Evolutionary conservation across 176 grass and related monocot genomes (phyloP).

Genomic region (Chrysopogon serrulatus): DNA sequence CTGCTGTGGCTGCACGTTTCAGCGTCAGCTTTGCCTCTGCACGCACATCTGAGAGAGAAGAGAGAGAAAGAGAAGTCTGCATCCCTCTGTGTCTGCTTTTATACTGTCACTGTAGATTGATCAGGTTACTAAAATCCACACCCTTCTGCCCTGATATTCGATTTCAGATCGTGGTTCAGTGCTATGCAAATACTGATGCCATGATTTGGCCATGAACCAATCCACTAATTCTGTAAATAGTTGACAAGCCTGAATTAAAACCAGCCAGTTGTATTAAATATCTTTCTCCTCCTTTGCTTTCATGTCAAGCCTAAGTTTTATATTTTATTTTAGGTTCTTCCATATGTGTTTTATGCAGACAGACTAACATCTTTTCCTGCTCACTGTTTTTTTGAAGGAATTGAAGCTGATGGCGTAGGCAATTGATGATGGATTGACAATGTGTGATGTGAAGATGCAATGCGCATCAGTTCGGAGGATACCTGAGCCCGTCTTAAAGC

Average conservation of each 20-base stretch:
- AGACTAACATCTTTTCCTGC: not conserved
- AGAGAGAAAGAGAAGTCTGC: not conserved
- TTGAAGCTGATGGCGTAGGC: not conserved
- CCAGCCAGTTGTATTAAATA: not conserved
- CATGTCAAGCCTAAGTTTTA: not conserved
- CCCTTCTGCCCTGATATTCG: not conserved
- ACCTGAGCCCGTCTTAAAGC: not conserved
- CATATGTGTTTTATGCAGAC: not conserved
- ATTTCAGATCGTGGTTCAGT: not conserved
- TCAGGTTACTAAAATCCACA: not conserved
- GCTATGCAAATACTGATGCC: not conserved
- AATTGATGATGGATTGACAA: not conserved
- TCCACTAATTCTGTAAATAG: not conserved
- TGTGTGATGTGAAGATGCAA: not conserved
- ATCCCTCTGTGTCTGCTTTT: not conserved
- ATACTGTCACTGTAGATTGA: not conserved
- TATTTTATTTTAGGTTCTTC: not conserved
- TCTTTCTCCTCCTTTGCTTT: not conserved
- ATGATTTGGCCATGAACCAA: not conserved
- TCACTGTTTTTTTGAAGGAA: conserved; percentile 1
- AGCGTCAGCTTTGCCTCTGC: not conserved
- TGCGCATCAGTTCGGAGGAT: not conserved
- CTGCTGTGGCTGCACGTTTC: not conserved
- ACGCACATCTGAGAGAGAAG: not conserved
- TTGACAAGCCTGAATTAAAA: not conserved